Evolutionary conservation across 1,284 basidiomycete genomes (phyloP).

Genomic region (Cryptococcus neoformans): DNA sequence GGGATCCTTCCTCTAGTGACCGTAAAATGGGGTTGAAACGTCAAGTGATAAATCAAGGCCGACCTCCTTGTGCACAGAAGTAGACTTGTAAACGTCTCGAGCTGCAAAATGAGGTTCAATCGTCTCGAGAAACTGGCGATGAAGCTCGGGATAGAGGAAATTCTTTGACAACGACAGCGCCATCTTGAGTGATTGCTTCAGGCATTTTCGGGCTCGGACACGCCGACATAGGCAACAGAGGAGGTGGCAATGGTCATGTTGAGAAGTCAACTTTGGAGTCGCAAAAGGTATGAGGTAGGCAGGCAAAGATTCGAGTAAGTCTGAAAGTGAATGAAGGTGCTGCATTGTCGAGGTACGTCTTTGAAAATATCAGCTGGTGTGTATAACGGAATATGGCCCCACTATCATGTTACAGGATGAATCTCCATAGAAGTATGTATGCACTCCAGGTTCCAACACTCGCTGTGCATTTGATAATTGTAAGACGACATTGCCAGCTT

Average conservation of each 20-base stretch:
- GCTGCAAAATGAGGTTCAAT: constrained; percentile 13
- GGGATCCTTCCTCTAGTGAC: constrained; percentile 4
- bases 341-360: no score
- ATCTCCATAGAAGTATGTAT: no score
- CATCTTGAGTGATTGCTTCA: constrained; percentile 13
- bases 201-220: constrained; percentile 13
- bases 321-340: no score
- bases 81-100: constrained; percentile 2
- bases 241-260: not conserved
- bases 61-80: constrained; percentile 4
- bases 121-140: constrained; percentile 3
- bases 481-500: no score
- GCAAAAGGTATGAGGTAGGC: no score
- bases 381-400: no score
- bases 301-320: no score
- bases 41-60: constrained; percentile 12
- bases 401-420: no score
- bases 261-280: no score
- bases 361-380: no score
- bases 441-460: no score
- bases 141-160: constrained; percentile 10
- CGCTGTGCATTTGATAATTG: no score
- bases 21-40: constrained; percentile 9
- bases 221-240: constrained; percentile 10
- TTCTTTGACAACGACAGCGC: constrained; percentile 12